These are phyloP conservation scores for Ophiocordyceps robertsii DNA, from an alignment of 2,329 filamentous ascomycete species.

Conservation along the genomic window DNA sequence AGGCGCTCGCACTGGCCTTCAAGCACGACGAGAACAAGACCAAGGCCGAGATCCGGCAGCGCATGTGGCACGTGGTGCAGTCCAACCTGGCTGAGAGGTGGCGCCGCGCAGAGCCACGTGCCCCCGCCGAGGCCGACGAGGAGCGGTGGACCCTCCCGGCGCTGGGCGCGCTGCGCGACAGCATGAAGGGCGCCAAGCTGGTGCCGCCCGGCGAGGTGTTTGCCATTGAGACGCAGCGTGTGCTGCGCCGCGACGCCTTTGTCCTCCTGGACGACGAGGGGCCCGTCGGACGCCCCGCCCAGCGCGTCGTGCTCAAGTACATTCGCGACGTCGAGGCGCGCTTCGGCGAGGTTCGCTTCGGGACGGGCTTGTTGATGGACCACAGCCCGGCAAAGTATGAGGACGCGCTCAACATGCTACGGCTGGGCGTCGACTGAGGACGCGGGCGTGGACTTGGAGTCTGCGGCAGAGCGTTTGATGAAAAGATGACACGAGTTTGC, in stretches of 20 bases:
- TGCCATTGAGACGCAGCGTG: conserved; percentile 52
- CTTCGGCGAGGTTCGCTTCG: conserved; percentile 60
- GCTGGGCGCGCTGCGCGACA: conserved; percentile 50
- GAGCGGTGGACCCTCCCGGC: conserved; percentile 58
- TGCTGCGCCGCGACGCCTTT: conserved; percentile 55
- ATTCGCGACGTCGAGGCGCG: conserved; percentile 56
- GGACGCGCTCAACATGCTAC: conserved; percentile 49
- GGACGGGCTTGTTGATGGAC: conserved; percentile 60
- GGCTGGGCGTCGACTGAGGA: conserved; percentile 23
- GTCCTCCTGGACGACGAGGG: conserved; percentile 25
- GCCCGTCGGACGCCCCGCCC: conserved; percentile 50
- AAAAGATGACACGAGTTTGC: no score
- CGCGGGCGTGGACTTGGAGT: no score
- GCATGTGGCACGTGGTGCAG: conserved; percentile 52
- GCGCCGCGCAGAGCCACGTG: conserved; percentile 13
- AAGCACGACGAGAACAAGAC: conserved; percentile 57
- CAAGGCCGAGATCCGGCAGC: conserved; percentile 50
- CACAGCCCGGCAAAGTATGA: conserved; percentile 67
- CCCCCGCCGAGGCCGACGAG: conserved; percentile 40
- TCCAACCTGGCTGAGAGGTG: conserved; percentile 49
- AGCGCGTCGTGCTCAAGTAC: conserved; percentile 55
- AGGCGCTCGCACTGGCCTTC: conserved; percentile 58
- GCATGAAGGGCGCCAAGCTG: conserved; percentile 57
- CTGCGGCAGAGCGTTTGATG: no score
- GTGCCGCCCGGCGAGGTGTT: conserved; percentile 68